These are phyloP conservation scores for Mortierella sp. DNA, from an alignment of 371 early-diverging fungal genomes.

Conservation along the genomic window DNA sequence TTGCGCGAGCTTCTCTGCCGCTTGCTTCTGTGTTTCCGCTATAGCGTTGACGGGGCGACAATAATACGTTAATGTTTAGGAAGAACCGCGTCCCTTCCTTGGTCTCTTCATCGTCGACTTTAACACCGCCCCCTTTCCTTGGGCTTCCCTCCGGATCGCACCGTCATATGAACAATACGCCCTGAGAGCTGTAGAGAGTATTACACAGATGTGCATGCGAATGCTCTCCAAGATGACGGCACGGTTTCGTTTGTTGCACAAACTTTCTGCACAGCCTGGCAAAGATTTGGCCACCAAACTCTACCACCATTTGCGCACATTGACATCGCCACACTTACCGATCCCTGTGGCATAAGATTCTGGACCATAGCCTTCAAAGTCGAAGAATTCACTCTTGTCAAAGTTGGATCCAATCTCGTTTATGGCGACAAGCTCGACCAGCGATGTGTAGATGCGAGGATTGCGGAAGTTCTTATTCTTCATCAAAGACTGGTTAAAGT, in stretches of 20 bases:
- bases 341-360: constrained; percentile 63
- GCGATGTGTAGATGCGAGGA: constrained; percentile 77
- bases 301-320: too few species aligned
- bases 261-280: too few species aligned
- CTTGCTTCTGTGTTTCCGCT: constrained; percentile 46
- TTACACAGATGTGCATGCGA: too few species aligned
- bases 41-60: neutral
- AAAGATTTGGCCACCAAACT: too few species aligned
- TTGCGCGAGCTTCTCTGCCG: constrained; percentile 40
- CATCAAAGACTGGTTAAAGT: constrained; percentile 74
- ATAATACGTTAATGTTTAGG: too few species aligned
- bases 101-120: neutral
- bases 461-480: constrained; percentile 80
- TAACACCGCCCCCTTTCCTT: too few species aligned
- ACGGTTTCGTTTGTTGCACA: too few species aligned
- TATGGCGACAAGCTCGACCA: constrained; percentile 74
- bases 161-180: too few species aligned
- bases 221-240: too few species aligned
- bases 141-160: too few species aligned
- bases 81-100: too few species aligned
- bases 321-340: constrained; percentile 60
- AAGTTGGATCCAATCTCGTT: constrained; percentile 78
- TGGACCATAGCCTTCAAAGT: constrained; percentile 65
- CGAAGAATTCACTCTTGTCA: constrained; percentile 60
- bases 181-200: too few species aligned